Base-by-base conservation (phyloP, 2,329 filamentous ascomycete species). In the Monilinia aucupariae region DNA sequence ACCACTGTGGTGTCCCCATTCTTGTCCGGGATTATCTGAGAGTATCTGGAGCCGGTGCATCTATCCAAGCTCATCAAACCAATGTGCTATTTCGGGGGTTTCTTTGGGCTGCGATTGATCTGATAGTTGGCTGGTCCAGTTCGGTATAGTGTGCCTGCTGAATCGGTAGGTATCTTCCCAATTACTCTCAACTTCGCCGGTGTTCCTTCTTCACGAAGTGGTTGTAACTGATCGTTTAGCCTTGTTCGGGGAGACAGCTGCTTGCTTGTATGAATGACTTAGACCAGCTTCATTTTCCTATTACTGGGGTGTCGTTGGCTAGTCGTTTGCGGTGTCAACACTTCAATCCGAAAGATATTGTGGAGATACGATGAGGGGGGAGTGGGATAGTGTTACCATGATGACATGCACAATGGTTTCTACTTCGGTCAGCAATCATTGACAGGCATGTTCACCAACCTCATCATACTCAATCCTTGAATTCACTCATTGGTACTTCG, bases 21-120 rank as follows among this genome's bases (percentile, higher is more conserved):
- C 10, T 37, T 27, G 10, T 50, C 20, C 9, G 30, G 9, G 30
- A 60, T 51, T 9, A 50, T 30, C 63, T 90, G 81, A n/a, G n/a
- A n/a, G n/a, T n/a, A n/a, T n/a, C n/a, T n/a, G n/a, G 72, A 93
- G 93, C 39, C 83, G 84, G 75, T 93, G 89, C 1, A 84, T 79
- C 62, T 89, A 83, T 4, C 85, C 82, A 64, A 91, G 85, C 4
- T 88, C 88, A 71, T 94, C 90, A 37, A 37, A 37, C 34, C 34
- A 37, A 8, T 37, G 34, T 37, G 45, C 39, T 80, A 2, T 82
- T 75, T 0, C 84, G 85, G 50, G 76, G 25, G 20, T 20, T 51
- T 51, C 20, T 32, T 22, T 3, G 12, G 13, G 15, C 30, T 32
- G 15, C 22, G 48, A 10, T 15, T 7, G 22, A 51, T 73, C n/a